Evolutionary conservation across 2,329 filamentous ascomycete genomes (phyloP).

Genomic region (Aphanocladium album): DNA sequence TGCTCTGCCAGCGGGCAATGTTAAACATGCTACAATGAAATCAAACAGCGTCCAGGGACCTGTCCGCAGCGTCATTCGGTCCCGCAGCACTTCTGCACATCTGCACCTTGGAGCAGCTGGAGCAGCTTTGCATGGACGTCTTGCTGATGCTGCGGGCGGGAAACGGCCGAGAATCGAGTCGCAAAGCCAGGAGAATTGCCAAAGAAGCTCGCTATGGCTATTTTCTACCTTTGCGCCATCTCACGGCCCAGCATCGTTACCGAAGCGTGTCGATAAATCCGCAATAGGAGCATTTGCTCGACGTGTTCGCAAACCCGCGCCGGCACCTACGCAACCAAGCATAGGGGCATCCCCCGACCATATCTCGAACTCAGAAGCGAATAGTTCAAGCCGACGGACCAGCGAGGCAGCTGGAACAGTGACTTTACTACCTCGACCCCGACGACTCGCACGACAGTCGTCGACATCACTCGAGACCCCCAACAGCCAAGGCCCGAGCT

Average conservation of each 20-base stretch:
- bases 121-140: conserved; percentile 10
- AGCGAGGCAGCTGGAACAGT: not conserved
- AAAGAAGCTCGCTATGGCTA: conserved; percentile 34
- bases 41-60: conserved; percentile 10
- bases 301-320: not conserved
- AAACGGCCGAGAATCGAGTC: conserved; percentile 14
- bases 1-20: not conserved
- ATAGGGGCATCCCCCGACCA: not conserved
- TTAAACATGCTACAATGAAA: not conserved
- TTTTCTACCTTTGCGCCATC: conserved; percentile 35
- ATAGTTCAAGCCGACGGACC: not conserved
- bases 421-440: not conserved
- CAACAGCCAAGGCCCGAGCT: conserved; percentile 15
- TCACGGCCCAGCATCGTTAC: not conserved
- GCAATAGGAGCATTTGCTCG: conserved; percentile 9
- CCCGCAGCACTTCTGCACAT: conserved; percentile 4
- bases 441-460: not conserved
- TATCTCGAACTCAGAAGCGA: not conserved
- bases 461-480: not conserved
- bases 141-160: conserved; percentile 2
- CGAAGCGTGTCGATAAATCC: conserved; percentile 14
- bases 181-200: conserved; percentile 19
- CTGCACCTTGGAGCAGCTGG: not conserved
- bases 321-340: not conserved
- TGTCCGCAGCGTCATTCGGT: conserved; percentile 8